phyloP scores from a whole-genome alignment of 148 eudicot genomes.

The Persicaria maculosa region DNA sequence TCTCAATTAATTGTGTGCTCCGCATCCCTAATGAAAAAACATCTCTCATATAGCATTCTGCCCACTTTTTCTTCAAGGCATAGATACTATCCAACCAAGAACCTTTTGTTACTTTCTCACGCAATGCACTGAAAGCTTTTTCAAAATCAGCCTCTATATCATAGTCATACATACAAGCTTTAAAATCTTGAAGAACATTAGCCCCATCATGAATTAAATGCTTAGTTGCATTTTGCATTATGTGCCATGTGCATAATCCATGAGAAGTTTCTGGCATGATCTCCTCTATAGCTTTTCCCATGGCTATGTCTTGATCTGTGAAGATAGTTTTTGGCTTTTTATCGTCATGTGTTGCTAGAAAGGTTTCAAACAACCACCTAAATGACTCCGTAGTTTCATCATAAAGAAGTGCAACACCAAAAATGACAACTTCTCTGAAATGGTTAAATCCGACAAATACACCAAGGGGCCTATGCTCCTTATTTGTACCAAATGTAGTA shows the following conservation, averaged over 20 bases:
- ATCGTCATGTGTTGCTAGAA: no score
- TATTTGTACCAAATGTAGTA: slow-evolving; percentile 15
- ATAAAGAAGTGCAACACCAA: slow-evolving; percentile 16
- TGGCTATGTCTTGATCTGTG: no score
- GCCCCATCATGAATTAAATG: not conserved
- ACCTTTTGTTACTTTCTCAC: no score
- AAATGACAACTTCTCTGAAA: slow-evolving; percentile 2
- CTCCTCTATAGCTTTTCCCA: not conserved
- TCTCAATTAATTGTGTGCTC: no score
- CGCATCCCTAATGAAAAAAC: no score
- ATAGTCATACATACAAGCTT: not conserved
- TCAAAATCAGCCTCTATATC: not conserved
- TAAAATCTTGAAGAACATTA: not conserved
- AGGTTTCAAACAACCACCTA: no score
- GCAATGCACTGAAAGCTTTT: no score
- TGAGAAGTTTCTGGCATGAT: not conserved
- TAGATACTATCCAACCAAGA: no score
- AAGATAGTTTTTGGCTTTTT: no score
- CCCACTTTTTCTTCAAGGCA: no score
- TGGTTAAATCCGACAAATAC: slow-evolving; percentile 14
- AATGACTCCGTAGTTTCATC: slow-evolving; percentile 14
- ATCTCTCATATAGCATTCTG: no score
- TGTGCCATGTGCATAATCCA: not conserved
- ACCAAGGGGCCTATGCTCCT: slow-evolving; percentile 2
- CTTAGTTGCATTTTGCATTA: not conserved